Evolutionary conservation across 805 yeast genomes (phyloP).

Genomic region (Yarrowia sp.): DNA sequence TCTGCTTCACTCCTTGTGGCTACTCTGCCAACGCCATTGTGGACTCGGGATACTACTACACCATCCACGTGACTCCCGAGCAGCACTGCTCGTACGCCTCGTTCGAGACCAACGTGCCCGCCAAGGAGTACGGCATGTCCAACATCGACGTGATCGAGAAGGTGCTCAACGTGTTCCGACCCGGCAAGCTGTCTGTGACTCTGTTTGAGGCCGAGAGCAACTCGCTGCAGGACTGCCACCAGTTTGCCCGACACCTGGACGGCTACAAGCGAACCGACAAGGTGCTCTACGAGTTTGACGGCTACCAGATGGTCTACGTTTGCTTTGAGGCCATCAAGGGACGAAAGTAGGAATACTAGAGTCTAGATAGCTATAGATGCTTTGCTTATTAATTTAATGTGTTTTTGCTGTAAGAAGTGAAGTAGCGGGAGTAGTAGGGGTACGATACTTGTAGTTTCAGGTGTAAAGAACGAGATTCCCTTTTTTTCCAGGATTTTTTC

Average conservation of each 20-base stretch:
- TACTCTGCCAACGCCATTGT: slow-evolving; percentile 86
- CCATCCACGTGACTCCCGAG: slow-evolving; percentile 95
- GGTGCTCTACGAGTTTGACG: slow-evolving; percentile 75
- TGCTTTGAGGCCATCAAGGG: slow-evolving; percentile 58
- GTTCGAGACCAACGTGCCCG: slow-evolving; percentile 85
- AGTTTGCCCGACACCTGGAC: slow-evolving; percentile 48
- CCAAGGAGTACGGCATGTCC: slow-evolving; percentile 51
- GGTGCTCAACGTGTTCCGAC: slow-evolving; percentile 71
- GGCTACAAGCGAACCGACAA: slow-evolving; percentile 70
- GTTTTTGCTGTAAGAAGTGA: too few species aligned
- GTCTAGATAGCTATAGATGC: too few species aligned
- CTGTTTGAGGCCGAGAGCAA: slow-evolving; percentile 54
- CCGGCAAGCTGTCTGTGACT: slow-evolving; percentile 74
- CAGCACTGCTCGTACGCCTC: slow-evolving; percentile 94
- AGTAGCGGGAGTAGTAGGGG: too few species aligned
- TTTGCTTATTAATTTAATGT: too few species aligned
- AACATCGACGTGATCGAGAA: slow-evolving; percentile 64
- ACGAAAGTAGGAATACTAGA: slow-evolving; percentile 5
- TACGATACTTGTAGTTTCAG: too few species aligned
- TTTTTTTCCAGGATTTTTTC: not conserved
- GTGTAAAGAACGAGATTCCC: too few species aligned
- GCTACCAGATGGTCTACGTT: slow-evolving; percentile 74
- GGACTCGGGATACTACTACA: slow-evolving; percentile 68
- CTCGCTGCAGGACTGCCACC: slow-evolving; percentile 34
- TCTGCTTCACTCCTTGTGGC: slow-evolving; percentile 93